Evolutionary conservation across 441 rosid genomes (phyloP), one percentile per base, ranked within the genome.

Genomic region (Gossypium aridum): DNA sequence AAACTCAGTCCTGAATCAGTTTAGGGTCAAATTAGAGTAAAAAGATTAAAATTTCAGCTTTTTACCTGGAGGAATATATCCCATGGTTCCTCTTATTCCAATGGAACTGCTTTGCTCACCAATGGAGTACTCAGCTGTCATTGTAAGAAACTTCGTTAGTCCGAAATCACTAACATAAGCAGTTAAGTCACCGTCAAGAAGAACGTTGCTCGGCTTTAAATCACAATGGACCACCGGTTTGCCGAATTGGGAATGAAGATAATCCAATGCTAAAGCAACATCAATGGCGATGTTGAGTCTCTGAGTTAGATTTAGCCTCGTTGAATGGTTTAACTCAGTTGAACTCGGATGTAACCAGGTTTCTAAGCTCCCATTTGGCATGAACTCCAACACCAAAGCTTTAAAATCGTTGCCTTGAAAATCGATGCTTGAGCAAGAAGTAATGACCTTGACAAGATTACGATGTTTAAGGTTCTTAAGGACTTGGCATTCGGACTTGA

Each of bases 401-500:
- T 57, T 71, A 65, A 71, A 57, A 6, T 22, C 53, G 28, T 57
- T 71, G 2, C 74, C 74, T 57, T 56, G 53, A 39, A 71, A 34
- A 71, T 57, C 65, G n/a, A 71, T 37, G 17, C 37, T 71, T 71
- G 74, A 71, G 53, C 28, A 71, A 56, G 64, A 71, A 10, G 53
- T 31, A 28, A 71, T 28, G 74, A 71, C 47, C 19, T 71, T 71
- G 1, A 37, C 53, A 5, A 57, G 65, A 71, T 71, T 71, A 0
- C 64, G 22, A 19, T 71, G 74, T 13, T 54, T 31, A 17, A 14
- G 31, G 31, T 71, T 71, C 22, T 64, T 57, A 3, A 37, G 54
- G 19, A 14, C 65, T 31, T 71, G 55, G 59, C 75, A 71, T 57
- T 71, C 75, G 22, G 75, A 34, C 19, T 17, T 13, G 75, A 55